Evolutionary conservation across 371 early-diverging fungal genomes (phyloP), one percentile per base, ranked within the genome.

Genomic region (Circinella umbellata): DNA sequence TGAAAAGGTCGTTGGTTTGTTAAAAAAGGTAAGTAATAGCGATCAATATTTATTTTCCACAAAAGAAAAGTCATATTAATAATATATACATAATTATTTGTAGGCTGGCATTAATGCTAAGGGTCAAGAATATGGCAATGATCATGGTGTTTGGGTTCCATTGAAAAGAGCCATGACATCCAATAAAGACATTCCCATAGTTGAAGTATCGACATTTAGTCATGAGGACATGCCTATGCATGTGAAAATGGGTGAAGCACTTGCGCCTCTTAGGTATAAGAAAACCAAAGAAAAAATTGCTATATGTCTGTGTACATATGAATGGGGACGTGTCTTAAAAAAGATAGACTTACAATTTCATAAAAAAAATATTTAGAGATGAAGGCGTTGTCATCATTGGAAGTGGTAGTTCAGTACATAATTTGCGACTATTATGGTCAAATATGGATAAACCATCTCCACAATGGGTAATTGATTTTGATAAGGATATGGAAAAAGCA

Each of bases 131-230:
- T 80, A 86, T 20, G 89, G 89, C 4, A 74, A 83, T 27, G 89
- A 89, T 54, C 89, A 89, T 49, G 89, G 89, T 54, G 84, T 83
- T 3, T 89, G 89, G 89, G 86, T 86, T 4, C 86, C 85, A 4
- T 68, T 87, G 54, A 78, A 86, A 69, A 78, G 85, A 4, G 87
- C 88, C 34, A 76, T 87, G 39, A 27, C 35, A 27, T 78, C 79
- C 42, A 75, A 81, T 17, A 80, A 80, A 37, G 76, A 77, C 4
- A 84, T 89, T 59, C 89, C 89, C 0, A 82, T 89, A 55, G 81
- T 86, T 10, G 87, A 87, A 69, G 78, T 89, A 60, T 87, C 88
- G 4, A 74, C 73, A 4, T 78, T 73, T 61, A 68, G 49, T n/a
- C 71, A 74, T 60, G 78, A 78, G 36, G 71, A 75, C 55, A 70